These are phyloP conservation scores for Phoma sp. DNA, from an alignment of 2,329 filamentous ascomycete genomes.

Conservation along the genomic window DNA sequence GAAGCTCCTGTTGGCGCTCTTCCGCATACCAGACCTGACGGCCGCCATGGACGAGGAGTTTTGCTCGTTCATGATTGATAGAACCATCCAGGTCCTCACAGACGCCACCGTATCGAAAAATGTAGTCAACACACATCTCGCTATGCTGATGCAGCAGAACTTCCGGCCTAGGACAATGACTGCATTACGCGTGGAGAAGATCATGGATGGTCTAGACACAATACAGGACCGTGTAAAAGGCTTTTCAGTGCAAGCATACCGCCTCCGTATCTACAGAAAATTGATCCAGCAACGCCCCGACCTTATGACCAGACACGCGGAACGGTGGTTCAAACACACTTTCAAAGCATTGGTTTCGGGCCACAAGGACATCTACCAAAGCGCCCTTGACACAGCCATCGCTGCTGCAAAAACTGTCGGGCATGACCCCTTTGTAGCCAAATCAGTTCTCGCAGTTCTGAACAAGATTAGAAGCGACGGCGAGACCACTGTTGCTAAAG, in stretches of 20 bases:
- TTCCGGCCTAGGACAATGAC: constrained; percentile 80
- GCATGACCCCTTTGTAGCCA: constrained; percentile 71
- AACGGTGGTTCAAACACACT: constrained; percentile 82
- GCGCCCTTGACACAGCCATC: constrained; percentile 77
- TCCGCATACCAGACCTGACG: constrained; percentile 76
- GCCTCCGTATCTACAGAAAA: constrained; percentile 79
- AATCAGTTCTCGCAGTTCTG: constrained; percentile 70
- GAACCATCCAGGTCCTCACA: constrained; percentile 76
- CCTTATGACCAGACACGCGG: constrained; percentile 72
- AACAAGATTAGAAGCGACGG: constrained; percentile 68
- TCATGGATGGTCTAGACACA: constrained; percentile 74
- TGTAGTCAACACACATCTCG: constrained; percentile 79
- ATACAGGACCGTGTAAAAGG: constrained; percentile 78
- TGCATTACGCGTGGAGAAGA: constrained; percentile 69
- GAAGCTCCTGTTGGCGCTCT: constrained; percentile 77
- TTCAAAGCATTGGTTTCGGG: constrained; percentile 82
- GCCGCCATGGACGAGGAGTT: constrained; percentile 79
- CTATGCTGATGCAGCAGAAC: constrained; percentile 79
- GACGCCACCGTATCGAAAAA: constrained; percentile 76
- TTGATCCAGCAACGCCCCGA: constrained; percentile 75
- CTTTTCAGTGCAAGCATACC: constrained; percentile 79
- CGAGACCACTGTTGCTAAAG: constrained; percentile 54
- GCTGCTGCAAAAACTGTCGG: constrained; percentile 75
- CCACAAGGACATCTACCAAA: constrained; percentile 75
- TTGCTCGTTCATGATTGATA: constrained; percentile 79